Base-by-base conservation (phyloP, 306 rosid species). In the Styphnolobium japonicum region DNA sequence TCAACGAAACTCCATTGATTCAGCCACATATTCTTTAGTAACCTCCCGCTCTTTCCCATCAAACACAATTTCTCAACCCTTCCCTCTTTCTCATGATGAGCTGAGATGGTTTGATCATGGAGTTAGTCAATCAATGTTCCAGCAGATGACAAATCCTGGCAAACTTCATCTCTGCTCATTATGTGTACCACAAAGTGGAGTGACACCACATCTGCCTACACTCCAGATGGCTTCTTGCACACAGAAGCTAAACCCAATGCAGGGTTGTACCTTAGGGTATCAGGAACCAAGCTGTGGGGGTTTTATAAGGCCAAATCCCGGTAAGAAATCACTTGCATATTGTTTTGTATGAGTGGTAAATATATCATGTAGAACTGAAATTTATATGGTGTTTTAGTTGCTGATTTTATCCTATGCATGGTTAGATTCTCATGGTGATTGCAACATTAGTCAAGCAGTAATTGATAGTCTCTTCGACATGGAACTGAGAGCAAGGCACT, bases 231-330 rank as follows among this genome's bases (percentile, higher is more conserved):
- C 78, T 73, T 60, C 76, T 76, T 79, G 71, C 52, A 48, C 70
- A 40, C 75, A 60, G 9, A 61, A 64, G 19, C 75, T 77, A 25
- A 87, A 67, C 58, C 57, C 78, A 71, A 40, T 57, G 86, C 83
- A 33, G 72, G 33, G 40, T 55, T 64, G 56, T 21, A 56, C 78
- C 49, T 73, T 79, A 3, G 81, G 57, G 43, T 68, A 78, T 79
- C 76, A 83, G 57, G 61, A 21, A 9, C 68, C 73, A 62, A 27
- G 51, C 46, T 76, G 25, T 43, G 67, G 51, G 10, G 57, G 49
- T 63, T 64, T 73, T 25, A 10, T 58, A 6, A 36, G 45, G 71
- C 58, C 74, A 58, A 46, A 25, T 75, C 37, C 64, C 4, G 87
- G 89, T 86, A 80, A 71, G 80, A 56, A 49, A 46, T 49, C 45